Base-by-base conservation (phyloP, 1,139 yeast species). In the Pichia kudriavzevii region DNA sequence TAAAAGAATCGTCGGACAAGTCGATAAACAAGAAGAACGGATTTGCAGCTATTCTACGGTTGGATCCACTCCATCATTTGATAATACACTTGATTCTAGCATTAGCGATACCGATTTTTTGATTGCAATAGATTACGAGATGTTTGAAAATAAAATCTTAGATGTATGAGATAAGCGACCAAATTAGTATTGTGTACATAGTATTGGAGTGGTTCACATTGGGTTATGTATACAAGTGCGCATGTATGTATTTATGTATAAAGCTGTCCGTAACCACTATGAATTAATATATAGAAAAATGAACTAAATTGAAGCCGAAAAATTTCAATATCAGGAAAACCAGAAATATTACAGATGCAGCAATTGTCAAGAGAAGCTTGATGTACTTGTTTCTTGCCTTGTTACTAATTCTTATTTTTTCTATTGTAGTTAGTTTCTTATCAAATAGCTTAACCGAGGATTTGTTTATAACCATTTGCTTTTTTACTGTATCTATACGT, bases 1-100 rank as follows among this genome's bases (percentile, higher is more conserved):
- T 47, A 96, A 87, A 61, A 84, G 83, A 60, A 69, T 91, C 55
- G 77, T 91, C 45, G 72, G 87, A 22, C 94, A 84, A 57, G 91
- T 88, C 58, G 35, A 29, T 23, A 25, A 22, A 14, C 26, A 36
- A 14, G 12, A n/a, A 75, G 75, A 44, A 82, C 79, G 42, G 27
- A 26, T 7, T 13, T 10, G 22, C 15, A 26, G 7, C 8, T 9
- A 16, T 13, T 13, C 22, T 27, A 12, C 10, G 3, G 7, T 19
- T 19, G 12, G 18, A 1, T n/a, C n/a, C n/a, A n/a, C n/a, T n/a
- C n/a, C n/a, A n/a, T n/a, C n/a, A n/a, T n/a, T n/a, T n/a, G n/a
- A n/a, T n/a, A n/a, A n/a, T n/a, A n/a, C n/a, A n/a, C n/a, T n/a
- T n/a, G n/a, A n/a, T n/a, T n/a, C n/a, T n/a, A n/a, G n/a, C n/a